phyloP scores from a whole-genome alignment of 805 yeast genomes.

The Kregervanrija delftensis region DNA sequence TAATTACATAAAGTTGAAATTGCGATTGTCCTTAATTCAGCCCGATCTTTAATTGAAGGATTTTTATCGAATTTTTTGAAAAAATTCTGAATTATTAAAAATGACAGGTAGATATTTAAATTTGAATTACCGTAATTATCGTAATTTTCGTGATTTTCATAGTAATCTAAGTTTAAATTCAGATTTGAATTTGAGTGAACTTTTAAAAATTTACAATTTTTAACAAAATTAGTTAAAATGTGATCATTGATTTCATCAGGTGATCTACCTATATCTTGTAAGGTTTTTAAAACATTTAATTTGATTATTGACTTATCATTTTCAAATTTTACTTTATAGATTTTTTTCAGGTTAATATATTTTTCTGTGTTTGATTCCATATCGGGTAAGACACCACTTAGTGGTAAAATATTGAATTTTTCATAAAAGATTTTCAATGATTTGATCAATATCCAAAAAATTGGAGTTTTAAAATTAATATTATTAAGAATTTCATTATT shows the following conservation, averaged over 20 bases:
- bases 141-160: too few species aligned
- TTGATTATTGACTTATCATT: slow-evolving; percentile 39
- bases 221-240: slow-evolving; percentile 46
- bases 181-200: slow-evolving; percentile 19
- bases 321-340: slow-evolving; percentile 52
- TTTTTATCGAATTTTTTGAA: slow-evolving; percentile 14
- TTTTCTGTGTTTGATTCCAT: slow-evolving; percentile 73
- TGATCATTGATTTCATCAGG: slow-evolving; percentile 26
- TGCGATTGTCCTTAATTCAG: slow-evolving; percentile 17
- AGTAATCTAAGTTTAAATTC: too few species aligned
- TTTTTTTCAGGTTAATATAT: slow-evolving; percentile 49
- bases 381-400: slow-evolving; percentile 75
- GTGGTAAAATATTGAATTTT: slow-evolving; percentile 43
- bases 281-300: slow-evolving; percentile 24
- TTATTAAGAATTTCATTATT: slow-evolving; percentile 5
- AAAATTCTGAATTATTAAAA: slow-evolving; percentile 30
- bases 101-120: slow-evolving; percentile 34
- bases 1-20: slow-evolving; percentile 21
- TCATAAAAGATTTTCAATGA: slow-evolving; percentile 50
- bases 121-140: slow-evolving; percentile 1
- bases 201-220: slow-evolving; percentile 48
- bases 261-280: slow-evolving; percentile 24
- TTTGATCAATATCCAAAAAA: slow-evolving; percentile 57
- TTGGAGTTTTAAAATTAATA: slow-evolving; percentile 13
- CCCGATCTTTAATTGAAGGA: slow-evolving; percentile 15